Evolutionary conservation across 2,329 filamentous ascomycete genomes (phyloP).

Genomic region (Phaeoacremonium minimum): DNA sequence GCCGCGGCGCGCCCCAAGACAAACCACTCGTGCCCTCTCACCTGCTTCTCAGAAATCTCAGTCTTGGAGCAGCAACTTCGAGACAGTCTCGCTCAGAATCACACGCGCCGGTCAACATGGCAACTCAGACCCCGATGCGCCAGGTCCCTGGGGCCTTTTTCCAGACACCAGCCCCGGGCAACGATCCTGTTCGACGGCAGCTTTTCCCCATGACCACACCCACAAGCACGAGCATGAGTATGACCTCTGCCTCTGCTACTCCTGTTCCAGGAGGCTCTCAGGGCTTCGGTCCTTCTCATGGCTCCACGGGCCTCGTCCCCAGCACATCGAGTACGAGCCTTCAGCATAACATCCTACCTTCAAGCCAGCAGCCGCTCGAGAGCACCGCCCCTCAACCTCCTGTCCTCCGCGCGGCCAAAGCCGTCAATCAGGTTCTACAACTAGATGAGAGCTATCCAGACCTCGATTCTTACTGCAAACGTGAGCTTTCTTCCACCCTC

Average conservation of each 20-base stretch:
- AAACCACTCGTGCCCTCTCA: neutral
- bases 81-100: too few relatives aligned
- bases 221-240: constrained; percentile 11
- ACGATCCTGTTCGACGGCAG: constrained; percentile 46
- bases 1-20: too few relatives aligned
- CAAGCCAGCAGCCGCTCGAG: constrained; percentile 33
- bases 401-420: constrained; percentile 74
- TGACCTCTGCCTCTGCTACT: constrained; percentile 12
- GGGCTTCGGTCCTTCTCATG: constrained; percentile 8
- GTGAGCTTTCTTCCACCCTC: constrained; percentile 47
- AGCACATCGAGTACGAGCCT: constrained; percentile 23
- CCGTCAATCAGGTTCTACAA: constrained; percentile 74
- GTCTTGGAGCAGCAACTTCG: too few relatives aligned
- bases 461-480: constrained; percentile 82
- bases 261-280: constrained; percentile 9
- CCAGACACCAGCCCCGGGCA: constrained; percentile 63
- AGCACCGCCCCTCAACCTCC: constrained; percentile 50
- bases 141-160: constrained; percentile 72
- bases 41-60: constrained; percentile 2
- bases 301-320: constrained; percentile 21
- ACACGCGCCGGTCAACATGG: too few relatives aligned
- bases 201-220: constrained; percentile 32
- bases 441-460: constrained; percentile 81
- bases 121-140: constrained; percentile 64
- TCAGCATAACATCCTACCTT: neutral